A percentile compares a stretch with the other conserved stretches of the same genome.
Conservation (phyloP, 2,329 filamentous ascomycete species). For the Kalaharituber pfeilii region DNA sequence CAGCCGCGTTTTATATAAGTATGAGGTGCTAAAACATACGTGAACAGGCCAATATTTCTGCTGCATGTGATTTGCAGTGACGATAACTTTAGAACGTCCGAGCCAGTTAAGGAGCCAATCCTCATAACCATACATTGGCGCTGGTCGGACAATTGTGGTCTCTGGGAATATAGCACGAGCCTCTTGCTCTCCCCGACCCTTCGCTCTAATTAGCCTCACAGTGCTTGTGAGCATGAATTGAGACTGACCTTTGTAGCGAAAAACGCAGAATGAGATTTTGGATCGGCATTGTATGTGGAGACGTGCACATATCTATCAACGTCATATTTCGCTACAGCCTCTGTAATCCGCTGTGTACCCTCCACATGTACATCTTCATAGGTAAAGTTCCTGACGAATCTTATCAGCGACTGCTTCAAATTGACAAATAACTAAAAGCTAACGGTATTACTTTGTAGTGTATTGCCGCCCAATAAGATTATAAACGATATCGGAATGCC, state of each 20-base stretch:
- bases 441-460: conserved; percentile 61
- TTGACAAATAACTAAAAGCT: not conserved
- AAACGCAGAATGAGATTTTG: conserved; percentile 69
- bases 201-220: not conserved
- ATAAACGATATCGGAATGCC: conserved; percentile 94
- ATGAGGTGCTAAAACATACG: conserved; percentile 33
- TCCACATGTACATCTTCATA: conserved; percentile 86
- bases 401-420: conserved; percentile 23
- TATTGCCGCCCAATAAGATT: conserved; percentile 91
- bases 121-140: conserved; percentile 87
- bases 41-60: conserved; percentile 86
- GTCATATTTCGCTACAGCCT: conserved; percentile 94
- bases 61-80: conserved; percentile 86
- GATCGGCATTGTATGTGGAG: conserved; percentile 79
- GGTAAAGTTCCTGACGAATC: conserved; percentile 60
- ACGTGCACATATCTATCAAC: conserved; percentile 93
- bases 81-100: conserved; percentile 59
- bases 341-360: conserved; percentile 76
- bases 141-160: conserved; percentile 87
- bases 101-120: conserved; percentile 79
- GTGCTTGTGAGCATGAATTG: conserved; percentile 3
- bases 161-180: conserved; percentile 85
- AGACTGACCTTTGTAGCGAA: conserved; percentile 62
- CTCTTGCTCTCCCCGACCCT: conserved; percentile 65
- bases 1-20: not conserved